These are phyloP conservation scores for Daldinia concentrica DNA, from an alignment of 495 filamentous ascomycete species.

Conservation along the genomic window DNA sequence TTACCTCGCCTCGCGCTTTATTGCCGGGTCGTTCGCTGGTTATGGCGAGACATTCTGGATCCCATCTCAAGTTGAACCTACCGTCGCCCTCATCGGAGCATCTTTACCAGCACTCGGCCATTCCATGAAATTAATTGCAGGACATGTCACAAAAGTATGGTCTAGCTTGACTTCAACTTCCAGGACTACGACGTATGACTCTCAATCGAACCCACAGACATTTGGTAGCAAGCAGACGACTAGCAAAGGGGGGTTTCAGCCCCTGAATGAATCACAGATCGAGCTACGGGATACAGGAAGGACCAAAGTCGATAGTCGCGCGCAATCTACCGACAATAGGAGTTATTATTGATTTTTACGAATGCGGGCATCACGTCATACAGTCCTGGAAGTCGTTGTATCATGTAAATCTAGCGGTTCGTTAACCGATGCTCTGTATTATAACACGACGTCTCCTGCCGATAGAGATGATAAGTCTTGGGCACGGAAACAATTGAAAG, in stretches of 20 bases:
- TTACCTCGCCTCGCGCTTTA: conserved; percentile 25
- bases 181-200: not conserved
- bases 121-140: not conserved
- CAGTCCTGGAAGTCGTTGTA: not conserved
- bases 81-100: conserved; percentile 43
- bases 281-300: not conserved
- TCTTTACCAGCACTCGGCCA: conserved; percentile 31
- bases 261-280: not conserved
- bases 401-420: not conserved
- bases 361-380: not conserved
- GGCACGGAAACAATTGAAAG: not conserved
- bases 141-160: not conserved
- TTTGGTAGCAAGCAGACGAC: not conserved
- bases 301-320: not conserved
- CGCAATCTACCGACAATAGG: not conserved
- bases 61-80: conserved; percentile 41
- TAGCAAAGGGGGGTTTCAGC: not conserved
- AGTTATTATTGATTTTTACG: not conserved
- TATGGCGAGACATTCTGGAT: conserved; percentile 47
- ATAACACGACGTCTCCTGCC: not conserved
- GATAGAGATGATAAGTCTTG: too few species aligned
- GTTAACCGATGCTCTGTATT: not conserved
- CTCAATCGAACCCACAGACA: not conserved
- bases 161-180: not conserved
- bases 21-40: conserved; percentile 39